These are phyloP conservation scores for Geranium brycei DNA, from an alignment of 345 rosid species.

Conservation along the genomic window DNA sequence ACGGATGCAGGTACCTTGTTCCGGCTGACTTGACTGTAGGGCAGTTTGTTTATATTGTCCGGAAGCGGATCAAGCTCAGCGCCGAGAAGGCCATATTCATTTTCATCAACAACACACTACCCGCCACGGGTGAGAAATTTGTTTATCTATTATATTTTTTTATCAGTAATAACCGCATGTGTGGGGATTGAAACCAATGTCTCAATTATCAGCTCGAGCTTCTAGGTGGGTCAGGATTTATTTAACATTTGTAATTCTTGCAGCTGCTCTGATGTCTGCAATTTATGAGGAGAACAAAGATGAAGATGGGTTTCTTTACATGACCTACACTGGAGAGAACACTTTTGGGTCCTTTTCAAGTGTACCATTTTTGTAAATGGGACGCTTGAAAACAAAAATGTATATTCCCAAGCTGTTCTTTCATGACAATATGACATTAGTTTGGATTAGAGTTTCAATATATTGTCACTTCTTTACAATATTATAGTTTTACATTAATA, in stretches of 20 bases:
- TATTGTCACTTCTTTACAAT: too few relatives aligned
- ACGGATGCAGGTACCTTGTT: conserved; percentile 49
- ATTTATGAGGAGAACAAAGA: conserved; percentile 74
- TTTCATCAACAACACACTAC: conserved; percentile 60
- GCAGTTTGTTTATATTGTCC: conserved; percentile 70
- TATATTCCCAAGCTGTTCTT: too few relatives aligned
- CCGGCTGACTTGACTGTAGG: conserved; percentile 76
- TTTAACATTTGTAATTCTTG: conserved; percentile 1
- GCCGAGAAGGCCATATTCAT: conserved; percentile 79
- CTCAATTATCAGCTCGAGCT: background rate
- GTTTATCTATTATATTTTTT: too few relatives aligned
- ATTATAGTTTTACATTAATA: too few relatives aligned
- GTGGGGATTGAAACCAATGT: too few relatives aligned
- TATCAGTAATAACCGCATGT: too few relatives aligned
- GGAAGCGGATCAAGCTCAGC: conserved; percentile 70
- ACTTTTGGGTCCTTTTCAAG: conserved; percentile 51
- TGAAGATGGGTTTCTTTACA: conserved; percentile 72
- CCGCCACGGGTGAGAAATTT: conserved; percentile 46
- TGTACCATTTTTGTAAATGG: too few relatives aligned
- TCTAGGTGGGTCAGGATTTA: too few relatives aligned
- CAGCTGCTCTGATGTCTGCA: conserved; percentile 64
- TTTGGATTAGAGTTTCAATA: too few relatives aligned
- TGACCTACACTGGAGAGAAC: conserved; percentile 83
- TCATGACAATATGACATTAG: too few relatives aligned
- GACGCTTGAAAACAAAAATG: too few relatives aligned